Base-by-base conservation (phyloP, 2,329 filamentous ascomycete species). In the Knoxdaviesia capensis region DNA sequence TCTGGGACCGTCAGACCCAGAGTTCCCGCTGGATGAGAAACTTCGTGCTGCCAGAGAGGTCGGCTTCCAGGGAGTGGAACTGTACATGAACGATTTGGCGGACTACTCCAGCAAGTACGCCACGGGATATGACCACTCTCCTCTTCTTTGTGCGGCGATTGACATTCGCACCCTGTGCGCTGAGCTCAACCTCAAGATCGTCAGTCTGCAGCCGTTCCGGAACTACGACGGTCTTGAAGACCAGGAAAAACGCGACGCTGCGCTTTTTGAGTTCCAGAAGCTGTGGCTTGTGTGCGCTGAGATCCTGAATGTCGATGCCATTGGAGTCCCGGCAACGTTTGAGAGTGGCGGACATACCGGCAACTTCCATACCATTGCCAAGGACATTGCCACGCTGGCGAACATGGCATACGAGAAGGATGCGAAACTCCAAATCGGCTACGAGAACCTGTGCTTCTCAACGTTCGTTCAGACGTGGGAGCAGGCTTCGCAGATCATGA, bases 171-270 rank as follows among this genome's bases (percentile, higher is more conserved):
- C 32, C 5, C 35, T 40, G 29, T 47, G 47, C 42, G 41, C 40
- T 10, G 2, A 31, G 1, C 41, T 49, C 2, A 38, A 45, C 29
- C 34, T 52, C 7, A 33, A 37, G n/a, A 42, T 52, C 31, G 34
- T 49, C 36, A 47, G 45, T 3, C 41, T 52, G 3, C 50, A 52
- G 44, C 49, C 47, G 6, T 51, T 52, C 43, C 43, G 44, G 39
- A 45, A 48, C 40, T 47, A 43, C 33, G 46, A 49, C 30, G 46
- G 47, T 1, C 43, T 54, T 5, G 37, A 36, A 8, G 44, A 47
- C 33, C 20, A 31, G 3, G 40, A 43, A 4, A 35, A 41, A 7
- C 42, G 39, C 11, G 20, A 43, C 6, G 41, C 20, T 20, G 20
- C 20, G 20, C 20, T 45, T 28, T 48, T 47, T 33, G 11, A 43